These are phyloP conservation scores for Cercospora zeae-maydis DNA, from an alignment of 2,329 filamentous ascomycete species.

Conservation along the genomic window DNA sequence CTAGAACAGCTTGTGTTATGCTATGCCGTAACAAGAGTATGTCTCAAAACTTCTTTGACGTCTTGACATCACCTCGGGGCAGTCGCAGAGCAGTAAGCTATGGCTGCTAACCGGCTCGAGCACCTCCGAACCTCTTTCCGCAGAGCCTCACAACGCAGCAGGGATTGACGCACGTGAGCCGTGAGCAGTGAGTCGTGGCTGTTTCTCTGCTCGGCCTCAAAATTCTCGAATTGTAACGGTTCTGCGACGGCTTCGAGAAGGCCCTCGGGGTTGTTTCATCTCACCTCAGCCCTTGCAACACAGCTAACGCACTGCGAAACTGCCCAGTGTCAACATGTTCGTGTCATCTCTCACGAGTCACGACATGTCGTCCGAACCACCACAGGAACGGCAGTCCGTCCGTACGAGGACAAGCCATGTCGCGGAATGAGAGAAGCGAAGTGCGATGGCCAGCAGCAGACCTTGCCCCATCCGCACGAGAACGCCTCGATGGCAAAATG, in stretches of 20 bases:
- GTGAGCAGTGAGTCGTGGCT: too few relatives aligned
- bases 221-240: background rate
- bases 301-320: background rate
- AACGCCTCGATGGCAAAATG: too few relatives aligned
- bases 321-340: background rate
- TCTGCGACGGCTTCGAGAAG: background rate
- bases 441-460: too few relatives aligned
- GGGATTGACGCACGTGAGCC: background rate
- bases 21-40: background rate
- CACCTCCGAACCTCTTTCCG: constrained; percentile 4
- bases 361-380: background rate
- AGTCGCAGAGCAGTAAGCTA: background rate
- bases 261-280: background rate
- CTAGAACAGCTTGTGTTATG: background rate
- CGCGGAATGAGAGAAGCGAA: background rate
- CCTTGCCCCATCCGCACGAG: too few relatives aligned
- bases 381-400: background rate
- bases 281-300: background rate
- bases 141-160: constrained; percentile 16
- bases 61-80: constrained; percentile 12
- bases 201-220: background rate
- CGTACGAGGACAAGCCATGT: background rate
- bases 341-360: too few relatives aligned
- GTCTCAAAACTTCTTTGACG: constrained; percentile 2
- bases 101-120: background rate